These are phyloP conservation scores for Saccharomyces hybrid DNA, from an alignment of 1,139 yeast genomes.

Conservation along the genomic window DNA sequence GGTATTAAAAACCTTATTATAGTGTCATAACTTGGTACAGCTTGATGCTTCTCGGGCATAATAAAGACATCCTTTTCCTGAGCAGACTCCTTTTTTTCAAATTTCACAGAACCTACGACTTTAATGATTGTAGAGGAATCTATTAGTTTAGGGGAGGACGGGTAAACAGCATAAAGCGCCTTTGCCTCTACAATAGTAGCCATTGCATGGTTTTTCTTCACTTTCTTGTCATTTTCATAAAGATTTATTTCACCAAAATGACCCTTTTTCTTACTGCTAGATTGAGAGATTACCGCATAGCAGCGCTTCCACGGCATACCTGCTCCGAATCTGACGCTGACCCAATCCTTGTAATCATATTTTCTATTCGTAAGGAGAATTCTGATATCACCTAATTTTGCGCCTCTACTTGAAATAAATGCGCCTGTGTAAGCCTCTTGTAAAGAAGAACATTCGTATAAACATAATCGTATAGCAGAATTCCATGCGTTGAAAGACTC, in stretches of 20 bases:
- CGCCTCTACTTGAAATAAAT: constrained; percentile 77
- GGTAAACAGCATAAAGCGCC: constrained; percentile 87
- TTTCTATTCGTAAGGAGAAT: constrained; percentile 79
- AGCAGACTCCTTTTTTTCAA: constrained; percentile 52
- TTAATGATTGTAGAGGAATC: constrained; percentile 85
- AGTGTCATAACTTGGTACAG: constrained; percentile 93
- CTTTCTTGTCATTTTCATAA: constrained; percentile 58
- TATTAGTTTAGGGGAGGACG: constrained; percentile 70
- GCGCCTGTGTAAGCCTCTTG: constrained; percentile 98
- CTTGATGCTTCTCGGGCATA: constrained; percentile 92
- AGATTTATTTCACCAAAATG: constrained; percentile 49
- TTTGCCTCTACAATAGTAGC: constrained; percentile 68
- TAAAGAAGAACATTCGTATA: constrained; percentile 69
- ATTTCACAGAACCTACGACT: constrained; percentile 72
- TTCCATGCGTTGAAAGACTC: constrained; percentile 62
- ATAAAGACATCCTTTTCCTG: constrained; percentile 78
- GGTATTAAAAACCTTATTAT: constrained; percentile 83
- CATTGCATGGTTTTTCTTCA: constrained; percentile 57
- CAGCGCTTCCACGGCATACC: constrained; percentile 98
- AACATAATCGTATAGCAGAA: constrained; percentile 70
- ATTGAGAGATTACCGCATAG: constrained; percentile 85
- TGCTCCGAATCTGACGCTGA: constrained; percentile 84
- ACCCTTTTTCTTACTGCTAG: constrained; percentile 38
- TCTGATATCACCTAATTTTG: constrained; percentile 76
- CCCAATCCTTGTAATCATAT: constrained; percentile 90